A percentile compares a stretch with the other conserved stretches of the same genome.
Evolutionary conservation across 208 protist species (phyloP).

Genomic region (Crithidia mellificae): DNA sequence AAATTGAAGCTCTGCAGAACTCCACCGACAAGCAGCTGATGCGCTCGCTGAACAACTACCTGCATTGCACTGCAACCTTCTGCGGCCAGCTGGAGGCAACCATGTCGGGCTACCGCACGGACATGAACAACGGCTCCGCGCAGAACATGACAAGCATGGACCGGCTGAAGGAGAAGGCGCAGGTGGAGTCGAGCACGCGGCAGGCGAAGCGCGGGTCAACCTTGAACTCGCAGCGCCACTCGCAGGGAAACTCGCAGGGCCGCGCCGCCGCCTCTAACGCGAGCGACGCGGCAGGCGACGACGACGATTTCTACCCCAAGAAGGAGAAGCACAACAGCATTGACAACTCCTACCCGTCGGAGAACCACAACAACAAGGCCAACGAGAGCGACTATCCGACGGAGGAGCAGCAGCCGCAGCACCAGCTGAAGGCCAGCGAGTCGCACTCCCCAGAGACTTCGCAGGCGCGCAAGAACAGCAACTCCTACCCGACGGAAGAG

Average conservation of each 20-base stretch:
- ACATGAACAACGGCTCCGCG: constrained; percentile 17
- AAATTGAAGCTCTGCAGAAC: constrained; percentile 36
- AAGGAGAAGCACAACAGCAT: constrained; percentile 14
- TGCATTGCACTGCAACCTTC: constrained; percentile 45
- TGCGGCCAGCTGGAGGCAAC: constrained; percentile 52
- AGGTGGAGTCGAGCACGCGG: constrained; percentile 25
- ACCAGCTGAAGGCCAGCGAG: background rate
- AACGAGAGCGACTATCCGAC: constrained; percentile 6
- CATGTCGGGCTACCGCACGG: constrained; percentile 53
- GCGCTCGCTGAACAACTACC: constrained; percentile 57
- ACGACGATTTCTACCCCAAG: constrained; percentile 20
- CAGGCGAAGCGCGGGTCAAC: constrained; percentile 10
- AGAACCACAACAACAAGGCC: background rate
- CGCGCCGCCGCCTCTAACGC: background rate
- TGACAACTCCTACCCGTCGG: constrained; percentile 4
- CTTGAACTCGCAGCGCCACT: background rate
- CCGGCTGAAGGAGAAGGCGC: constrained; percentile 35
- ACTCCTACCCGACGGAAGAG: constrained; percentile 5
- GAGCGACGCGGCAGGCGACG: background rate
- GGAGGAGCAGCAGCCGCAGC: background rate
- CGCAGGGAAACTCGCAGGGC: background rate
- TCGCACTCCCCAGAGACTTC: background rate
- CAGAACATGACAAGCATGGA: constrained; percentile 30
- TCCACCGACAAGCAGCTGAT: constrained; percentile 28
- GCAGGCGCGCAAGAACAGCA: background rate